phyloP scores from a whole-genome alignment of 2,329 filamentous ascomycete species.

The Xylaria sp. region DNA sequence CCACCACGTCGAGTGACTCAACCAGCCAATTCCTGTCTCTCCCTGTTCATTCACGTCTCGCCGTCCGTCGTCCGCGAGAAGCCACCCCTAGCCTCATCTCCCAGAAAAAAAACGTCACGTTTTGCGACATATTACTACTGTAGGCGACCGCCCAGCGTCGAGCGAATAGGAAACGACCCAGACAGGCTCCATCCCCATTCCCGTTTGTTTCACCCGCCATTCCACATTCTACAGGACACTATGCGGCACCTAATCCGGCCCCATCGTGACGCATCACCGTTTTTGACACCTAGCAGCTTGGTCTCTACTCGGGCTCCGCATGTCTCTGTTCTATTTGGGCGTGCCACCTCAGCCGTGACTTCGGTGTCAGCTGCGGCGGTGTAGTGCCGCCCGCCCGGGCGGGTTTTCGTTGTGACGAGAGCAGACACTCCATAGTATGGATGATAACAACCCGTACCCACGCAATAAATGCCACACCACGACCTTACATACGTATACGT shows the following conservation, averaged over 20 bases:
- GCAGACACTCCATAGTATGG: no score
- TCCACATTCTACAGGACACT: conserved; percentile 19
- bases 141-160: background rate
- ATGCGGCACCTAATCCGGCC: conserved; percentile 7
- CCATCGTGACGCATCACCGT: conserved; percentile 23
- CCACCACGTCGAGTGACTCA: conserved; percentile 35
- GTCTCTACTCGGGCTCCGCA: conserved; percentile 1
- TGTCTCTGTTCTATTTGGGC: conserved; percentile 7
- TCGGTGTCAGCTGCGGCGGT: background rate
- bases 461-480: background rate
- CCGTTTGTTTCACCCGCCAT: conserved; percentile 26
- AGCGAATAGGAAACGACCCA: conserved; percentile 29
- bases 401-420: no score
- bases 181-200: conserved; percentile 19
- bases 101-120: background rate
- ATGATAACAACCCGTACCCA: background rate
- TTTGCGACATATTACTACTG: conserved; percentile 2
- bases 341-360: background rate
- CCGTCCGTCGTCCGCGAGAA: background rate
- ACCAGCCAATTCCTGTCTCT: conserved; percentile 14
- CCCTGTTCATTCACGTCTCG: background rate
- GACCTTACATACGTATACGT: conserved; percentile 9
- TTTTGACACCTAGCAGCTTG: conserved; percentile 8
- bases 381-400: no score
- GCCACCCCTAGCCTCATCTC: conserved; percentile 16